Conservation (phyloP, 495 filamentous ascomycete genomes). For the Aspergillus cavernicola region DNA sequence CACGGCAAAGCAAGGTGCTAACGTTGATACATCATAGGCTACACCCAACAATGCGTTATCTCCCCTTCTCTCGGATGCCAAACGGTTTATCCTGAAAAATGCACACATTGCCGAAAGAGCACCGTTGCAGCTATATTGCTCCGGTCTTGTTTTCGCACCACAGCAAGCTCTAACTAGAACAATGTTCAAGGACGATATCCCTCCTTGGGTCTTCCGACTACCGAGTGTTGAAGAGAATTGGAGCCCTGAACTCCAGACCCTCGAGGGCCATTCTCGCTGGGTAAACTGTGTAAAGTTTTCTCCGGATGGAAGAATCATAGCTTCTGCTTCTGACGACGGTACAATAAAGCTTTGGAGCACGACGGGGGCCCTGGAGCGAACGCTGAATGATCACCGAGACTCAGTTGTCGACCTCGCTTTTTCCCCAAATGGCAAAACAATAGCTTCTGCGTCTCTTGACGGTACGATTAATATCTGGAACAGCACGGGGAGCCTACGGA, state of each 20-base stretch:
- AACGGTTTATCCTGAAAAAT: conserved; percentile 1
- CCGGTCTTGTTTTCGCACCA: background rate
- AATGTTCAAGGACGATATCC: background rate
- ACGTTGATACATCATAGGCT: background rate
- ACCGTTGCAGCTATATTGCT: conserved; percentile 2
- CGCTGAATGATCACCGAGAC: conserved; percentile 12
- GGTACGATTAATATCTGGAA: conserved; percentile 13
- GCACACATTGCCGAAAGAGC: background rate
- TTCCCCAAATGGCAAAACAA: conserved; percentile 10
- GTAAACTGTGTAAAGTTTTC: conserved; percentile 1
- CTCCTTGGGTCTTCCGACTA: background rate
- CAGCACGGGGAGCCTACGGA: background rate
- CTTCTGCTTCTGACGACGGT: conserved; percentile 11
- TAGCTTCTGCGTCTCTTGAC: conserved; percentile 5
- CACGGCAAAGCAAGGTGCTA: too few relatives aligned
- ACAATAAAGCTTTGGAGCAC: conserved; percentile 35
- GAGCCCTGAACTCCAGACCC: background rate
- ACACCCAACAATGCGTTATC: background rate
- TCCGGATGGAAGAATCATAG: background rate
- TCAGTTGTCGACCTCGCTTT: conserved; percentile 1
- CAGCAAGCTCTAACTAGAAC: background rate
- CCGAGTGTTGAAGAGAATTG: background rate
- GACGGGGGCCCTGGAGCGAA: conserved; percentile 25
- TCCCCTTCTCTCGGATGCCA: background rate
- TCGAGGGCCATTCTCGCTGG: background rate